A percentile compares a stretch with the other conserved stretches of the same genome.
These are phyloP conservation scores for Podosphaera fusca DNA, from an alignment of 2,329 filamentous ascomycete species.

Conservation along the genomic window DNA sequence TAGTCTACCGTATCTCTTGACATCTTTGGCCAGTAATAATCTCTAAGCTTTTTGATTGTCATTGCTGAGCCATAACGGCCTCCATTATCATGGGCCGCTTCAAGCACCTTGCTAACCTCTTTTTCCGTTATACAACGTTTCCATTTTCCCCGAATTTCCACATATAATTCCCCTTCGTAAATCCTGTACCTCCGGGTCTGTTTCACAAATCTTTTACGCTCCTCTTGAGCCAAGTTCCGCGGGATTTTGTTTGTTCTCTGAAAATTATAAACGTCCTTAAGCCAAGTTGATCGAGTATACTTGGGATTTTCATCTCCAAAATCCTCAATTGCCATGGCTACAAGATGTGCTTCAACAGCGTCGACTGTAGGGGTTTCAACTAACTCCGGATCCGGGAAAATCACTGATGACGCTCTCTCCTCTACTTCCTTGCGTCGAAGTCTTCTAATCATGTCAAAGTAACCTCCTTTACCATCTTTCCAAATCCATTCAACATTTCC, in stretches of 20 bases:
- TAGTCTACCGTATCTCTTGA: not conserved
- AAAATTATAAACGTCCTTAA: not conserved
- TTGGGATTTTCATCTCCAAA: not conserved
- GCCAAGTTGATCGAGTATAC: not conserved
- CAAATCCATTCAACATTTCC: not conserved
- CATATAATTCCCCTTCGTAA: not conserved
- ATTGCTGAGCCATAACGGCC: not conserved
- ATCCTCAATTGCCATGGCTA: not conserved
- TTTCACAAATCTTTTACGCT: not conserved
- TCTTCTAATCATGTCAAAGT: not conserved
- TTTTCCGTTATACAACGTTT: not conserved
- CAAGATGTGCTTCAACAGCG: not conserved
- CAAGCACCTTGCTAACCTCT: not conserved
- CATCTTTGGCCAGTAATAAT: not conserved
- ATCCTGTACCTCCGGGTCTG: not conserved
- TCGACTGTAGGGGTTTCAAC: not conserved
- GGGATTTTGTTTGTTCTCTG: not conserved
- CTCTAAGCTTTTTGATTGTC: not conserved
- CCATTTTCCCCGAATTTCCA: not conserved
- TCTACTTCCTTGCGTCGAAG: not conserved
- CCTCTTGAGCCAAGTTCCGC: not conserved
- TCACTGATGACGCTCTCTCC: not conserved
- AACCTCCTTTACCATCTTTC: not conserved
- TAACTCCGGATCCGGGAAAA: not conserved
- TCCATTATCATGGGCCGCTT: not conserved